Conservation (phyloP, 2,329 filamentous ascomycete genomes). For the Sporothrix brunneoviolacea region DNA sequence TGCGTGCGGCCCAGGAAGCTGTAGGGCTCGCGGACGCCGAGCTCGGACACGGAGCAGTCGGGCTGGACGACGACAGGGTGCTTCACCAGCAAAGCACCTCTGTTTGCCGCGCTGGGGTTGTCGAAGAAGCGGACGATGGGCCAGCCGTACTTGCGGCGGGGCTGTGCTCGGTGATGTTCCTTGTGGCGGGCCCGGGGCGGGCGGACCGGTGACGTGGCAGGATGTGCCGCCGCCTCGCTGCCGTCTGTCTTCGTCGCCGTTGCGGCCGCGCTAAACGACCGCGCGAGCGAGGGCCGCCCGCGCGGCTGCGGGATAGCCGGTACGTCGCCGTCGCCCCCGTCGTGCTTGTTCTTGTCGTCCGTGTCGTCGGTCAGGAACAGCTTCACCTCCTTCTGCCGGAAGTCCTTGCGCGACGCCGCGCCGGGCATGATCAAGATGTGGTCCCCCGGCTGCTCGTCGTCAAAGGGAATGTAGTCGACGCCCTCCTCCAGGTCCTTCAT, state of each 20-base stretch:
- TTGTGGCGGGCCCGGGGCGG: no score
- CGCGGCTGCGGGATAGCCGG: no score
- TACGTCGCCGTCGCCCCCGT: no score
- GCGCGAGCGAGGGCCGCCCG: no score
- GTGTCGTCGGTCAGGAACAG: no score
- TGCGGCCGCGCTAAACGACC: no score
- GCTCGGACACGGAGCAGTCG: slow-evolving; percentile 40
- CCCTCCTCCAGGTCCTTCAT: background rate
- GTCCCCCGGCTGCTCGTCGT: background rate
- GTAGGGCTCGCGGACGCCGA: slow-evolving; percentile 40
- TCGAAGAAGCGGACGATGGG: slow-evolving; percentile 32
- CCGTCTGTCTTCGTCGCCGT: no score
- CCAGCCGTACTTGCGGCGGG: slow-evolving; percentile 3
- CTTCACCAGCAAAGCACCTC: background rate
- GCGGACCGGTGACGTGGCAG: slow-evolving; percentile 22
- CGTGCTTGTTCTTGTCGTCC: no score
- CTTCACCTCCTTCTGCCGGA: background rate
- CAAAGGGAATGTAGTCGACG: slow-evolving; percentile 1
- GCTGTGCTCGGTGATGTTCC: background rate
- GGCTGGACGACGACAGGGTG: slow-evolving; percentile 39
- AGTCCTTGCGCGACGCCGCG: background rate
- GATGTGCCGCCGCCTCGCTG: no score
- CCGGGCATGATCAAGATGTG: background rate
- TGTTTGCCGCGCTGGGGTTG: slow-evolving; percentile 30
- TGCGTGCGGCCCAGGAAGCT: slow-evolving; percentile 50